Percentiles rank a stretch among this genome's conserved stretches.
These are phyloP conservation scores for Cichorium intybus DNA, from an alignment of 140 eudicot genomes.

Conservation along the genomic window DNA sequence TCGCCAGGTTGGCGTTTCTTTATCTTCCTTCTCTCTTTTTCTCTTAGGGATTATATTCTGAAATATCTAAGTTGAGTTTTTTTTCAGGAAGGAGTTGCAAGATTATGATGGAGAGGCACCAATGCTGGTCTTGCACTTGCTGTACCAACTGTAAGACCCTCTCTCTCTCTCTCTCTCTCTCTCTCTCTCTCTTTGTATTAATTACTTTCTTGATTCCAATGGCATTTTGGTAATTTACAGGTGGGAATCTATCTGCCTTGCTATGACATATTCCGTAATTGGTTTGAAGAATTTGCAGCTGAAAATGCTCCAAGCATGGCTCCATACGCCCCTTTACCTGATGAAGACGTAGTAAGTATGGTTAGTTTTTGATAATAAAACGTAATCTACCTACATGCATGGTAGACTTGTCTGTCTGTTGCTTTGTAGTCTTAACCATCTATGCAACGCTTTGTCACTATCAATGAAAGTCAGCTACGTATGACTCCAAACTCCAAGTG, in stretches of 20 bases:
- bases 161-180: background rate
- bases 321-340: slow-evolving; percentile 75
- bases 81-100: slow-evolving; percentile 68
- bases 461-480: no score
- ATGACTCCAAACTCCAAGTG: no score
- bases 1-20: slow-evolving; percentile 64
- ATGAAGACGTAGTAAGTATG: no score
- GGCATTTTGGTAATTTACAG: no score
- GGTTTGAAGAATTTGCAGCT: slow-evolving; percentile 65
- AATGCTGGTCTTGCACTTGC: slow-evolving; percentile 91
- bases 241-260: slow-evolving; percentile 93
- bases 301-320: slow-evolving; percentile 70
- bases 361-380: no score
- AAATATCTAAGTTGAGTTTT: background rate
- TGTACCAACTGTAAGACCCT: slow-evolving; percentile 68
- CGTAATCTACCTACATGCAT: no score
- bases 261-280: slow-evolving; percentile 74
- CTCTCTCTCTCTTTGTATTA: background rate
- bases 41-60: no score
- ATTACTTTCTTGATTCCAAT: no score
- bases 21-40: background rate
- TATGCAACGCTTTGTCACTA: no score
- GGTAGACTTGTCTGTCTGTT: no score
- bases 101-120: slow-evolving; percentile 93
- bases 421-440: no score